Percentiles rank a stretch among this genome's conserved stretches.
These are phyloP conservation scores for Artemisia princeps DNA, from an alignment of 140 eudicot genomes.

Conservation along the genomic window DNA sequence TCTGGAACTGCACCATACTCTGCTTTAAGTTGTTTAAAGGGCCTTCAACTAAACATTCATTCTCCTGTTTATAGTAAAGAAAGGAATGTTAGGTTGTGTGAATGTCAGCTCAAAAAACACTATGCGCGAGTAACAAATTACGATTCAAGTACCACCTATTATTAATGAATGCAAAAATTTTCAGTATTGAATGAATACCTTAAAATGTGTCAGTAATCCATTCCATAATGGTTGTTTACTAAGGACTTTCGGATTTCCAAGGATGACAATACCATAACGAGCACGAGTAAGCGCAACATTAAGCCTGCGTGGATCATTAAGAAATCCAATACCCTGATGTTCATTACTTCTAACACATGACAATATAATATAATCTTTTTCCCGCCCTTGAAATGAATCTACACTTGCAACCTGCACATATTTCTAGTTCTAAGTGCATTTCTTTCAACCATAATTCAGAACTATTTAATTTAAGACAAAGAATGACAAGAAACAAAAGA, in stretches of 20 bases:
- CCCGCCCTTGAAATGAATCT: slow-evolving; percentile 91
- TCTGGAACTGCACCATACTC: slow-evolving; percentile 98
- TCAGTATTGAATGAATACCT: slow-evolving; percentile 38
- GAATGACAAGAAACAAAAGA: not conserved
- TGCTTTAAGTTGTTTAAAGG: slow-evolving; percentile 91
- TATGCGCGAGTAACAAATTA: too few relatives aligned
- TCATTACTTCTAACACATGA: slow-evolving; percentile 94
- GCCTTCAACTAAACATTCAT: slow-evolving; percentile 97
- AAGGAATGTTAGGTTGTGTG: too few relatives aligned
- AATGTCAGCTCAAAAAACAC: too few relatives aligned
- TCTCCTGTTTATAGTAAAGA: slow-evolving; percentile 42
- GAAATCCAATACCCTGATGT: slow-evolving; percentile 96
- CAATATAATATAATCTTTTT: slow-evolving; percentile 81
- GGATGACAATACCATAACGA: slow-evolving; percentile 84
- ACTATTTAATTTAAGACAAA: too few relatives aligned
- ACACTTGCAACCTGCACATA: slow-evolving; percentile 83
- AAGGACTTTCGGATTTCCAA: slow-evolving; percentile 94
- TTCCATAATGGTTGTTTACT: slow-evolving; percentile 94
- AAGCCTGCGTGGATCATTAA: slow-evolving; percentile 92
- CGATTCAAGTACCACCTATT: too few relatives aligned
- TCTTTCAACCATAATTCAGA: too few relatives aligned
- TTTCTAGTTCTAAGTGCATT: not conserved
- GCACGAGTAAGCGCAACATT: slow-evolving; percentile 98
- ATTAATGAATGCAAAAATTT: not conserved
- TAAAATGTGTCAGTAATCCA: slow-evolving; percentile 82